Conservation (phyloP, 2,329 filamentous ascomycete genomes). For the Epichloe elymi region DNA sequence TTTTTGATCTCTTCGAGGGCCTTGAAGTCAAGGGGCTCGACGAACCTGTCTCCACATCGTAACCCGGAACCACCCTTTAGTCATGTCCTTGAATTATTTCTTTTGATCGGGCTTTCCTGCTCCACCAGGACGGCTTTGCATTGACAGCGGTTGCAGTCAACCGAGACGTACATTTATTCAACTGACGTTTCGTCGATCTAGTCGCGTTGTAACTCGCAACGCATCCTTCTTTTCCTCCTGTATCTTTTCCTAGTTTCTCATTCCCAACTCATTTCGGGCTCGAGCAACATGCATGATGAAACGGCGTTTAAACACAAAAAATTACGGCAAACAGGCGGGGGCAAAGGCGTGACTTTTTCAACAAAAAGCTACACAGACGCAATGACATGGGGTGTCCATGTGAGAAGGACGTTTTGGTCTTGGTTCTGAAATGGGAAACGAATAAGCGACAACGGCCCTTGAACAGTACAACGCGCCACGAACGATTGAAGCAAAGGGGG, state of each 20-base stretch:
- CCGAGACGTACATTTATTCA: constrained; percentile 5
- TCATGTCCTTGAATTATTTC: neutral
- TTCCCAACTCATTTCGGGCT: constrained; percentile 1
- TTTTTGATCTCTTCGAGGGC: constrained; percentile 78
- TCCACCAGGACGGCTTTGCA: constrained; percentile 7
- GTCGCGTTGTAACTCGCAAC: neutral
- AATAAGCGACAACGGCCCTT: constrained; percentile 4
- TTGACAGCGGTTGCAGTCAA: constrained; percentile 5
- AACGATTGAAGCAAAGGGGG: constrained; percentile 3
- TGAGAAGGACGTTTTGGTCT: neutral
- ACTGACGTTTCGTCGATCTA: constrained; percentile 3
- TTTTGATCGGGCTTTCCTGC: constrained; percentile 2
- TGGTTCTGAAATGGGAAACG: neutral
- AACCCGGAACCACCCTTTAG: neutral
- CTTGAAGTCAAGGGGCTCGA: constrained; percentile 57
- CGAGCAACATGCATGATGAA: constrained; percentile 4
- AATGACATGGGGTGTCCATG: neutral
- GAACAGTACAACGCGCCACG: constrained; percentile 6
- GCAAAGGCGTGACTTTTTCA: constrained; percentile 24
- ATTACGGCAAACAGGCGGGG: constrained; percentile 9
- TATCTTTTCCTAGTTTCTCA: constrained; percentile 11
- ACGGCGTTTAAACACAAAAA: constrained; percentile 5
- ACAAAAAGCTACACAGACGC: constrained; percentile 25
- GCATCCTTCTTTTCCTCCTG: neutral
- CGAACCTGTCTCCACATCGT: constrained; percentile 11